Base-by-base conservation (phyloP, 73 alveolate species). In the Uronychia setigera region DNA sequence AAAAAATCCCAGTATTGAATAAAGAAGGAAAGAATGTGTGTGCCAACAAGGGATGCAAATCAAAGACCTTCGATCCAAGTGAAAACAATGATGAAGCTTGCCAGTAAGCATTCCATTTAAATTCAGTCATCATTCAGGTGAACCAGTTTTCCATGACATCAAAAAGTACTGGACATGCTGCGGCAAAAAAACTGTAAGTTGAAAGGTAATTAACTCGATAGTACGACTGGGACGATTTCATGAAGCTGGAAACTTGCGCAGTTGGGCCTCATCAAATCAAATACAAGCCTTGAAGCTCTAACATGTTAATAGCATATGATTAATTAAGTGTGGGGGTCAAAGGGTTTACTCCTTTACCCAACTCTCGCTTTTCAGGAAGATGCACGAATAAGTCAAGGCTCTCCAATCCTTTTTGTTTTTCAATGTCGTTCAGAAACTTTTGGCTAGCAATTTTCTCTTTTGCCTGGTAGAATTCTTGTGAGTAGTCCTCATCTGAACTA, bases 181-280 rank as follows among this genome's bases (percentile, higher is more conserved):
- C 29, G 87, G 89, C 78, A 80, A 93, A 91, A 93, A 91, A 78
- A 98, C 87, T n/a, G n/a, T n/a, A n/a, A n/a, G n/a, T n/a, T n/a
- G n/a, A n/a, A n/a, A n/a, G n/a, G n/a, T n/a, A n/a, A n/a, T n/a
- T n/a, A n/a, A n/a, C n/a, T n/a, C n/a, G n/a, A 85, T 93, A 96
- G 60, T 97, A 98, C 91, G 99, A 98, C 93, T 98, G 99, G 99
- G 99, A 98, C 59, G 99, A 98, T 58, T 98, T 98, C 90, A 93
- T 94, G 98, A 95, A 97, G 90, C 85, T 98, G 46, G 99, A 98
- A 35, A 96, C 99, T 59, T 98, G 99, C 86, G 93, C 96, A 31
- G 95, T 80, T 35, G 99, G 99, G 32, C 90, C 93, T 33, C 99
- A 97, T 85, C 26, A n/a, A 32, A 88, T 77, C 34, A 88, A 83